Conservation (phyloP, 495 filamentous ascomycete genomes). For the Xylaria castorea region DNA sequence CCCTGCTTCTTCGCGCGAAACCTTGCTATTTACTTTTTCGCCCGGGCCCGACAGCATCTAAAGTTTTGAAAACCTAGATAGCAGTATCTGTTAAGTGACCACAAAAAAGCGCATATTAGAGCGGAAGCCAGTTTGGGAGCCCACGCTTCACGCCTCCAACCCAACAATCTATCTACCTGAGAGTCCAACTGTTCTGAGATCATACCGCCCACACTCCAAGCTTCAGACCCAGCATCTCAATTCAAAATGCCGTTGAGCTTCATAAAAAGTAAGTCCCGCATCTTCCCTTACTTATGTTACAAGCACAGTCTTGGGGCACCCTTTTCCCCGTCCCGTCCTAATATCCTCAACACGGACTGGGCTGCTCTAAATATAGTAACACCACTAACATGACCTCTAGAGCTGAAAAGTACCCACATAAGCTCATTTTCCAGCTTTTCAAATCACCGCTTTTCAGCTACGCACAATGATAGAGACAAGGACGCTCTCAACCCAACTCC, state of each 20-base stretch:
- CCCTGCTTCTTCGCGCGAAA: not conserved
- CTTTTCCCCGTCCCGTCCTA: not conserved
- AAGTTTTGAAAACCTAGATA: not conserved
- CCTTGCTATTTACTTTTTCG: not conserved
- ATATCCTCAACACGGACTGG: not conserved
- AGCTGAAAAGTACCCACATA: not conserved
- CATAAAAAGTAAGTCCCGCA: not conserved
- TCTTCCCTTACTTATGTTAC: not conserved
- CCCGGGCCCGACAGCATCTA: not conserved
- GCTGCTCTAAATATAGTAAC: not conserved
- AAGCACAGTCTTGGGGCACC: not conserved
- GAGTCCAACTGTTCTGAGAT: not conserved
- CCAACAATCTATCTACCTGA: not conserved
- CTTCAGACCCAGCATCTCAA: not conserved
- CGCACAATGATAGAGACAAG: not conserved
- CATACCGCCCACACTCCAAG: not conserved
- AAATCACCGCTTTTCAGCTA: not conserved
- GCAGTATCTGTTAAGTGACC: not conserved
- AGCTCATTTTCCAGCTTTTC: not conserved
- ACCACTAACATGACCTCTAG: not conserved
- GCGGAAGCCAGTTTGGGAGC: not conserved
- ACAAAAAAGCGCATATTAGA: not conserved
- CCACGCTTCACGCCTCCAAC: not conserved
- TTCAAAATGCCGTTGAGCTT: not conserved
- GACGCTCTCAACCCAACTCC: not conserved